Evolutionary conservation across 495 filamentous ascomycete genomes (phyloP).

Genomic region (Geoglossum glabrum): DNA sequence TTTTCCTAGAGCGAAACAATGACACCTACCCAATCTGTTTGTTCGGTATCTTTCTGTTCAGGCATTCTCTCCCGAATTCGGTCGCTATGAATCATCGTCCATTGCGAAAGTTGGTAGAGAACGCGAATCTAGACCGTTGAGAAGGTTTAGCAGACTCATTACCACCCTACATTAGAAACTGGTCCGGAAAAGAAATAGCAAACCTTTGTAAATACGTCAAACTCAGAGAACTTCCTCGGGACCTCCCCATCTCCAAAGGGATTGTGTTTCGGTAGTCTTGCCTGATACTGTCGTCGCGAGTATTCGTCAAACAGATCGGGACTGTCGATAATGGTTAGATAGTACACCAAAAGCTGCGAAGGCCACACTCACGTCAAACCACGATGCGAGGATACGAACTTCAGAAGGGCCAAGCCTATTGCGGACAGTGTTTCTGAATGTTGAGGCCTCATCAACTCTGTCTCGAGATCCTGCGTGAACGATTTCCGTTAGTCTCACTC

Average conservation of each 20-base stretch:
- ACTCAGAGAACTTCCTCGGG: conserved; percentile 51
- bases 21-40: conserved; percentile 57
- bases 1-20: conserved; percentile 1
- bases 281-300: conserved; percentile 70
- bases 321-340: conserved; percentile 22
- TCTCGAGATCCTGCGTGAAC: conserved; percentile 56
- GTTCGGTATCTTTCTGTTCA: conserved; percentile 60
- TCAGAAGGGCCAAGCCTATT: conserved; percentile 75
- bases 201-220: conserved; percentile 66
- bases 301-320: conserved; percentile 87
- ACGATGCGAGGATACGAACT: conserved; percentile 83
- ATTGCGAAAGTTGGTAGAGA: conserved; percentile 74
- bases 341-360: conserved; percentile 2
- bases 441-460: conserved; percentile 60
- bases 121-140: conserved; percentile 43
- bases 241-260: conserved; percentile 68
- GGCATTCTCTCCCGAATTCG: conserved; percentile 71
- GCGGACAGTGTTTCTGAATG: conserved; percentile 51
- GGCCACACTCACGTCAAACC: conserved; percentile 54
- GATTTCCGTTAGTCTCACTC: background rate
- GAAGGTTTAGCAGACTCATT: background rate
- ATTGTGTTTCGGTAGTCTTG: conserved; percentile 60
- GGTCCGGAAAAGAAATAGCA: background rate
- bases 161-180: background rate
- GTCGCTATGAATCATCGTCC: conserved; percentile 73